Percentiles rank a stretch among this genome's conserved stretches.
Conservation (phyloP, 768 basidiomycete genomes). For the Tephrocybe sp. region DNA sequence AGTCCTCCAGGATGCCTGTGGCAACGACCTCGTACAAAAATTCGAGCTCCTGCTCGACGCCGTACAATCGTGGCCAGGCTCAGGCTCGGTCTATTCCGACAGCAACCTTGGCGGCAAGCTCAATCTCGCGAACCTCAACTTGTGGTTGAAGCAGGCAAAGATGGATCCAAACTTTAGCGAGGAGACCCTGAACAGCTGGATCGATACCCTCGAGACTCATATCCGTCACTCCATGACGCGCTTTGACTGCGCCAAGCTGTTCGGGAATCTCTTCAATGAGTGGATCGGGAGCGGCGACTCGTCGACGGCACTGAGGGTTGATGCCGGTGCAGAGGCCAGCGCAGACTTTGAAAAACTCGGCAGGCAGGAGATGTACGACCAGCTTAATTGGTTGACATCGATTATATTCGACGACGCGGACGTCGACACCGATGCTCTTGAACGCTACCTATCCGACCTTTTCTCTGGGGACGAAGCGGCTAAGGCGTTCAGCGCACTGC, state of each 20-base stretch:
- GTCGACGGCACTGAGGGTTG: conserved; percentile 21
- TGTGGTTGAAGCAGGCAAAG: conserved; percentile 40
- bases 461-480: conserved; percentile 33
- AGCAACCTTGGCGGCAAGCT: conserved; percentile 23
- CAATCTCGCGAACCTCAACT: conserved; percentile 29
- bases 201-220: conserved; percentile 36
- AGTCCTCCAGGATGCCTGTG: conserved; percentile 25
- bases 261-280: conserved; percentile 42
- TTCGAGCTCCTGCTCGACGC: conserved; percentile 35
- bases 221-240: conserved; percentile 35
- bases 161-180: conserved; percentile 39
- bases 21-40: conserved; percentile 25
- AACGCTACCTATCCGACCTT: conserved; percentile 34
- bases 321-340: conserved; percentile 2
- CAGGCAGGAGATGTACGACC: conserved; percentile 40
- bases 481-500: conserved; percentile 28
- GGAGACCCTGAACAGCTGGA: conserved; percentile 36
- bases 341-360: conserved; percentile 31
- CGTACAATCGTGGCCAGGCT: conserved; percentile 35
- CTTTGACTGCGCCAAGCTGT: conserved; percentile 41
- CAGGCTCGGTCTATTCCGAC: conserved; percentile 21
- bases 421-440: conserved; percentile 32
- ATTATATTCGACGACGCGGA: conserved; percentile 39
- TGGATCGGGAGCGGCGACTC: conserved; percentile 45
- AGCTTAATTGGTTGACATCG: conserved; percentile 27